Conservation (phyloP, 768 basidiomycete genomes). For the Tricholomella constricta region DNA sequence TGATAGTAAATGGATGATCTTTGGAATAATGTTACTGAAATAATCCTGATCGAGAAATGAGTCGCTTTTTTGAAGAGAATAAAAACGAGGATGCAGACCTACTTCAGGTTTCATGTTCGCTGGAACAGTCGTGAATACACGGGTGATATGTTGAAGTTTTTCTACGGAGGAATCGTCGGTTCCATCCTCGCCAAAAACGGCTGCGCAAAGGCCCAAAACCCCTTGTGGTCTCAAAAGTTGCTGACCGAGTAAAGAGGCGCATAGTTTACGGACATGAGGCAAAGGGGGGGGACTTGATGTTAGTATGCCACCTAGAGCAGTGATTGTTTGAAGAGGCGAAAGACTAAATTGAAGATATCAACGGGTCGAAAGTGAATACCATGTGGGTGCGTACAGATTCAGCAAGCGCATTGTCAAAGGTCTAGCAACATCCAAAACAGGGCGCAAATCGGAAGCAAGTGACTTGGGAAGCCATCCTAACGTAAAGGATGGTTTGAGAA, state of each 20-base stretch:
- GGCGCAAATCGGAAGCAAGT: slow-evolving; percentile 35
- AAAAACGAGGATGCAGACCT: slow-evolving; percentile 21
- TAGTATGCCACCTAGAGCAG: slow-evolving; percentile 63
- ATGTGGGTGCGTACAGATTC: slow-evolving; percentile 52
- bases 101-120: slow-evolving; percentile 56
- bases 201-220: slow-evolving; percentile 65
- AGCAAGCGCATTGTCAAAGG: slow-evolving; percentile 58
- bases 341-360: slow-evolving; percentile 44
- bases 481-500: slow-evolving; percentile 60
- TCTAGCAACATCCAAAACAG: slow-evolving; percentile 48
- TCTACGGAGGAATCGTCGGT: slow-evolving; percentile 57
- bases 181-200: slow-evolving; percentile 68
- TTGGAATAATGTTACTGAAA: slow-evolving; percentile 54
- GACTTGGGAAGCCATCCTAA: slow-evolving; percentile 76
- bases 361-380: slow-evolving; percentile 15
- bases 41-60: slow-evolving; percentile 52
- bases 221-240: slow-evolving; percentile 75
- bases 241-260: slow-evolving; percentile 63
- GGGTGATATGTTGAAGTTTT: slow-evolving; percentile 73
- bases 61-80: neutral
- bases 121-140: slow-evolving; percentile 65
- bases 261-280: slow-evolving; percentile 57
- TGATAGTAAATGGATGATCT: slow-evolving; percentile 52
- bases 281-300: slow-evolving; percentile 45
- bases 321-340: slow-evolving; percentile 65